These are phyloP conservation scores for Dactylellina drechsleri DNA, from an alignment of 2,329 filamentous ascomycete genomes.

Conservation along the genomic window DNA sequence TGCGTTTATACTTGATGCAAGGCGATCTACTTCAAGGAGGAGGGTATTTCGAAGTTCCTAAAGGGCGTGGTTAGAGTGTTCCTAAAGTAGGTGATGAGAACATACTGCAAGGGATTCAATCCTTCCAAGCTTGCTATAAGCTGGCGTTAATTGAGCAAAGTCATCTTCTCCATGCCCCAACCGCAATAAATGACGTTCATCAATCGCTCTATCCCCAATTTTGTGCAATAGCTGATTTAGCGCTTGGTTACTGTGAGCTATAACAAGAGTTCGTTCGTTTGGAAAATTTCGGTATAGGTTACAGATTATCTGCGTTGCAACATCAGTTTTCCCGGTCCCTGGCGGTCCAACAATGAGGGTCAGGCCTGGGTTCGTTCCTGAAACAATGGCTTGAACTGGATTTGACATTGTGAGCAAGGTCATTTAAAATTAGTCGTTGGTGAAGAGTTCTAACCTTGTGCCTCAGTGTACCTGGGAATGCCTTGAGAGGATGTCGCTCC, in stretches of 20 bases:
- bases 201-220: conserved; percentile 94
- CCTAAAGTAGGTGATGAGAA: neutral
- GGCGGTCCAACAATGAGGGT: conserved; percentile 95
- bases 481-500: neutral
- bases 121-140: conserved; percentile 91
- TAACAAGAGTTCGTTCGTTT: conserved; percentile 85
- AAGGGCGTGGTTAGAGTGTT: neutral
- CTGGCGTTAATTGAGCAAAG: conserved; percentile 78
- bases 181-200: conserved; percentile 89
- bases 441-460: conserved; percentile 26
- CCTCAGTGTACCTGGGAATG: conserved; percentile 25
- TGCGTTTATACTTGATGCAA: conserved; percentile 84
- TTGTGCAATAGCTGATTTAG: conserved; percentile 98
- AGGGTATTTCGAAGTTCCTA: conserved; percentile 79
- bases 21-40: conserved; percentile 82
- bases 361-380: conserved; percentile 90
- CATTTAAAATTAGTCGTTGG: neutral
- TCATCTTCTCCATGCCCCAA: conserved; percentile 97
- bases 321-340: conserved; percentile 98
- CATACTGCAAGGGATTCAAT: conserved; percentile 84
- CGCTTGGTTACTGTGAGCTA: conserved; percentile 97
- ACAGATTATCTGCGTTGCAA: conserved; percentile 97
- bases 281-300: conserved; percentile 99
- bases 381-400: conserved; percentile 83
- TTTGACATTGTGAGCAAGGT: neutral